Percentiles rank a stretch among this genome's conserved stretches.
Evolutionary conservation across 2,329 filamentous ascomycete species (phyloP).

Genomic region (Alternaria longipes): DNA sequence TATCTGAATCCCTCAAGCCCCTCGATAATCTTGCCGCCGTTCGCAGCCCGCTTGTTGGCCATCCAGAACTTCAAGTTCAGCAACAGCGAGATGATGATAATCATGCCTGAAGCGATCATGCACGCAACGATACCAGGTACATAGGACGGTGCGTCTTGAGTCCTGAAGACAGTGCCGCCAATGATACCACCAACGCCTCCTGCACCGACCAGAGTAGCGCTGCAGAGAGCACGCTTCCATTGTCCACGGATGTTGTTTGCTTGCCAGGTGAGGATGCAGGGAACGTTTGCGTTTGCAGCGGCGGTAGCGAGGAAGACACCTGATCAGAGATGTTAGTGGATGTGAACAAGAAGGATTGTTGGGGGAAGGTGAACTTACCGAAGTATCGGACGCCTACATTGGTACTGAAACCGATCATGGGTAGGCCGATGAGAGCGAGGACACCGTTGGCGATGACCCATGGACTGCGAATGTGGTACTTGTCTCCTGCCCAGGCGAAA

Average conservation of each 20-base stretch:
- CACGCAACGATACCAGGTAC: conserved; percentile 49
- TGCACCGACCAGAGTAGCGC: conserved; percentile 76
- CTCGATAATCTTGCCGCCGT: conserved; percentile 54
- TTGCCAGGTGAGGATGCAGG: conserved; percentile 78
- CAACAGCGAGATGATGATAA: conserved; percentile 45
- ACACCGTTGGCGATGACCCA: conserved; percentile 72
- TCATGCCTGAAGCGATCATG: conserved; percentile 48
- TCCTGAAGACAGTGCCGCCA: conserved; percentile 74
- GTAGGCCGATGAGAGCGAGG: conserved; percentile 72
- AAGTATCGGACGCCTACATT: conserved; percentile 70
- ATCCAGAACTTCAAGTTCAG: conserved; percentile 45
- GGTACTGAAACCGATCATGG: conserved; percentile 74
- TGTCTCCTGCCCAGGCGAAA: conserved; percentile 71
- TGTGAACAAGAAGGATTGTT: background rate
- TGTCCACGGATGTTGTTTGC: conserved; percentile 89
- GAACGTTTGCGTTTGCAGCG: conserved; percentile 79
- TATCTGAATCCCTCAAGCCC: conserved; percentile 45
- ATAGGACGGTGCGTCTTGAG: conserved; percentile 51
- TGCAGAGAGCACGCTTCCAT: conserved; percentile 85
- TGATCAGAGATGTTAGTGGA: background rate
- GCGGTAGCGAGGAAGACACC: conserved; percentile 76
- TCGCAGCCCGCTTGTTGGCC: conserved; percentile 51
- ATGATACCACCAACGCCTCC: conserved; percentile 84
- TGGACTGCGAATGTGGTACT: conserved; percentile 71
- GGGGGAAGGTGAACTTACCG: background rate